Evolutionary conservation across 2,329 filamentous ascomycete genomes (phyloP).

Genomic region (Paraconiothyrium sp.): DNA sequence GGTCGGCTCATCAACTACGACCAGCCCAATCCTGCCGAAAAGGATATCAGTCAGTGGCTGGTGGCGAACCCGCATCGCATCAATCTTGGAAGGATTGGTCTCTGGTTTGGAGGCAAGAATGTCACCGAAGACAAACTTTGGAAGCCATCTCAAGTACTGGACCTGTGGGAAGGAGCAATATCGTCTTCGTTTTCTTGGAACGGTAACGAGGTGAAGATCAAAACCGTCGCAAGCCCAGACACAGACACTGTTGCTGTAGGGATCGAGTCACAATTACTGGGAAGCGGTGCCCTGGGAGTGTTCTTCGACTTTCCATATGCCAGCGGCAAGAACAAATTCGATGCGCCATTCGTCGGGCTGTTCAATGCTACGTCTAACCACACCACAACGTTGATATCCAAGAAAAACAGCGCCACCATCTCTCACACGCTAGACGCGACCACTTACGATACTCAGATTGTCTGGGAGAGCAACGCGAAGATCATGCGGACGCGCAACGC

Average conservation of each 20-base stretch:
- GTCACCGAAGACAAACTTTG: slow-evolving; percentile 55
- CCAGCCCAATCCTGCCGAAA: slow-evolving; percentile 53
- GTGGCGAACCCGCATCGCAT: slow-evolving; percentile 64
- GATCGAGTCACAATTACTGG: slow-evolving; percentile 55
- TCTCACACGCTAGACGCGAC: slow-evolving; percentile 56
- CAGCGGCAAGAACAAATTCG: slow-evolving; percentile 61
- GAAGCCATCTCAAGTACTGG: slow-evolving; percentile 55
- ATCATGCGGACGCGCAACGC: slow-evolving; percentile 47
- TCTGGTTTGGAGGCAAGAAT: slow-evolving; percentile 54
- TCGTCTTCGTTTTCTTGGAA: slow-evolving; percentile 57
- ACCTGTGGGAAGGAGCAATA: slow-evolving; percentile 60
- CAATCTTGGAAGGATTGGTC: slow-evolving; percentile 60
- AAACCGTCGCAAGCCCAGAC: slow-evolving; percentile 58
- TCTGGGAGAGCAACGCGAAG: slow-evolving; percentile 47
- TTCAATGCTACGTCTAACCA: slow-evolving; percentile 61
- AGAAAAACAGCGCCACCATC: slow-evolving; percentile 49
- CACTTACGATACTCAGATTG: slow-evolving; percentile 54
- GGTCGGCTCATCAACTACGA: slow-evolving; percentile 55
- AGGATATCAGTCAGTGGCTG: slow-evolving; percentile 62
- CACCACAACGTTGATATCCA: slow-evolving; percentile 49
- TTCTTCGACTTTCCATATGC: slow-evolving; percentile 65
- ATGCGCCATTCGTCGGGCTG: slow-evolving; percentile 64
- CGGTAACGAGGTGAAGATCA: slow-evolving; percentile 52
- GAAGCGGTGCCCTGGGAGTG: slow-evolving; percentile 52
- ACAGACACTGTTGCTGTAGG: slow-evolving; percentile 58